Percentiles rank a stretch among this genome's conserved stretches.
These are phyloP conservation scores for Sequoia sempervirens DNA, from an alignment of 75 land plant species.

Conservation along the genomic window DNA sequence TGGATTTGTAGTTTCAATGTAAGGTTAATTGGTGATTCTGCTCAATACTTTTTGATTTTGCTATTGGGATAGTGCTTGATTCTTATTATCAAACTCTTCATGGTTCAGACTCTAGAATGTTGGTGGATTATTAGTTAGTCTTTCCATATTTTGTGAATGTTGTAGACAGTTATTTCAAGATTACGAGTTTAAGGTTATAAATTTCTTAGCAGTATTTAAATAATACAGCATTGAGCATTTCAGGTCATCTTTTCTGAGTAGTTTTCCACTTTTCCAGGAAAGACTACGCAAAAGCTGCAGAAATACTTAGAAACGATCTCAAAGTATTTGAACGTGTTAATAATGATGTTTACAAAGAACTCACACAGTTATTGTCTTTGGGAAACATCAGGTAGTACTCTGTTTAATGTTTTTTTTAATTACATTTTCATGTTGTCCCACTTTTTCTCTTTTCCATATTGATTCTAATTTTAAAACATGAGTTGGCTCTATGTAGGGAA, in stretches of 20 bases:
- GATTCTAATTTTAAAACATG: background rate
- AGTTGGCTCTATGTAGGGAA: background rate
- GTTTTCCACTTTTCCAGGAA: background rate
- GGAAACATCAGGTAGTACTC: slow-evolving; percentile 12
- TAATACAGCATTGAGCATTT: background rate
- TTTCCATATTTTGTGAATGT: background rate
- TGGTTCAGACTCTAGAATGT: too few relatives aligned
- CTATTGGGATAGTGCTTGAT: too few relatives aligned
- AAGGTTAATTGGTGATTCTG: too few relatives aligned
- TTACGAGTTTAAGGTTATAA: background rate
- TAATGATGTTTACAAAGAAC: background rate
- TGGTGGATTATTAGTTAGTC: too few relatives aligned
- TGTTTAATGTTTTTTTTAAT: background rate
- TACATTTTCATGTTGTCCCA: background rate
- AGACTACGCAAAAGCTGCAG: background rate
- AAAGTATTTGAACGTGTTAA: background rate
- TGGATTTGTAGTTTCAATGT: too few relatives aligned
- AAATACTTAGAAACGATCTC: slow-evolving; percentile 9
- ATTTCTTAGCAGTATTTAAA: background rate
- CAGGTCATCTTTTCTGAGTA: background rate
- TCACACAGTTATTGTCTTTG: slow-evolving; percentile 1
- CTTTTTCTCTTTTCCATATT: background rate
- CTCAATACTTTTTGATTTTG: too few relatives aligned
- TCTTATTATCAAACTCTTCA: too few relatives aligned
- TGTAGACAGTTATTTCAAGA: background rate